Evolutionary conservation across 176 grass and related monocot genomes (phyloP).

Genomic region (Urochloa ruziziensis): DNA sequence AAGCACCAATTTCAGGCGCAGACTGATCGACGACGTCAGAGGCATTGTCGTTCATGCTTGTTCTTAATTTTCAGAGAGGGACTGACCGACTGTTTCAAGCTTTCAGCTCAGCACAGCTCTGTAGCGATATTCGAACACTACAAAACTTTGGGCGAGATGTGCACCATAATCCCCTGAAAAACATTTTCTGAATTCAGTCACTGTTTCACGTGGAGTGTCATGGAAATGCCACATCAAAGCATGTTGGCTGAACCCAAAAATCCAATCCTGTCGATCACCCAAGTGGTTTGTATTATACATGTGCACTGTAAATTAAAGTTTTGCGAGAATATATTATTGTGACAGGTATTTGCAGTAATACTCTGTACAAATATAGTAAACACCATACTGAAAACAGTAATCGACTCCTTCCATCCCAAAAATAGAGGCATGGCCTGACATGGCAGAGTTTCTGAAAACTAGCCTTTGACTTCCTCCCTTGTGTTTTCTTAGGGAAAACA

Average conservation of each 20-base stretch:
- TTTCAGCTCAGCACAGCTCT: not conserved
- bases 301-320: too few relatives aligned
- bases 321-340: too few relatives aligned
- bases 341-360: not conserved
- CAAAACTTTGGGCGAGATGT: not conserved
- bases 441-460: too few relatives aligned
- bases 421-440: too few relatives aligned
- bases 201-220: not conserved
- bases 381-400: too few relatives aligned
- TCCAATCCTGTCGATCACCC: not conserved
- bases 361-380: too few relatives aligned
- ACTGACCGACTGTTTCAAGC: too few relatives aligned
- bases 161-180: not conserved
- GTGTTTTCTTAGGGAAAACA: too few relatives aligned
- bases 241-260: not conserved
- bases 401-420: too few relatives aligned
- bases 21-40: not conserved
- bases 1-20: not conserved
- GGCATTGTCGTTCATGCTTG: not conserved
- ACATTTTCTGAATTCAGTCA: not conserved
- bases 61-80: not conserved
- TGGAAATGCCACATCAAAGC: conserved; percentile 2
- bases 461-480: too few relatives aligned
- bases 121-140: not conserved
- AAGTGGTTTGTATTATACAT: too few relatives aligned